These are phyloP conservation scores for Scutellaria baicalensis DNA, from an alignment of 257 asterid genomes.

Conservation along the genomic window DNA sequence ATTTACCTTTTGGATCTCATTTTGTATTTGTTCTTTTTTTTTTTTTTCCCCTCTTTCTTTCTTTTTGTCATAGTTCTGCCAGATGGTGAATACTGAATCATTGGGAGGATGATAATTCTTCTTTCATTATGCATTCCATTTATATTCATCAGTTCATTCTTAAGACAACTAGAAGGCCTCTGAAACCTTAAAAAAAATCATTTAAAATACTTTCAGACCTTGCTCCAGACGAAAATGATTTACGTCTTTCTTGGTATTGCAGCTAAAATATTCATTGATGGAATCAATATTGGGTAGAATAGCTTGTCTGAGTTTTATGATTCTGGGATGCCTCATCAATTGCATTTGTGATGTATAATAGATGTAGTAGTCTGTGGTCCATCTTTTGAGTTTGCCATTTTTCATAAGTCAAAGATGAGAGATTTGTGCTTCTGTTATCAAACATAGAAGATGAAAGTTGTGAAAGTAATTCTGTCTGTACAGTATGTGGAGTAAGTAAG, in stretches of 20 bases:
- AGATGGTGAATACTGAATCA: background rate
- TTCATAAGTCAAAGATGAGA: background rate
- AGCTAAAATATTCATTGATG: background rate
- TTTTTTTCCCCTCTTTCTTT: background rate
- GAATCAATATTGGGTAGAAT: conserved; percentile 1
- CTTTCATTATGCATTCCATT: background rate
- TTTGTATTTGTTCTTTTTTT: background rate
- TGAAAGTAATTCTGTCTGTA: background rate
- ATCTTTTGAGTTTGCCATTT: background rate
- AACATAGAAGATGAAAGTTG: background rate
- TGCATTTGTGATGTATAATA: background rate
- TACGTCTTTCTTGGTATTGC: background rate
- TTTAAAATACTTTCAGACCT: background rate
- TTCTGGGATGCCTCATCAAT: background rate
- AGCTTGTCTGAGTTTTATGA: background rate
- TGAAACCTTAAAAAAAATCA: background rate
- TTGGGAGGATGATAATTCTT: background rate
- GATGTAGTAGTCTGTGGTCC: too few relatives aligned
- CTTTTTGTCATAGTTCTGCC: background rate
- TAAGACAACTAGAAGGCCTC: background rate
- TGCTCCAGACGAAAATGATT: background rate
- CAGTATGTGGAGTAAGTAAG: background rate
- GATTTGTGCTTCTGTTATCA: background rate
- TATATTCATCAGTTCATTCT: background rate
- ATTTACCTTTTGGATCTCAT: background rate